Conservation (phyloP, 2,329 filamentous ascomycete genomes). For the Madurella fahalii region DNA sequence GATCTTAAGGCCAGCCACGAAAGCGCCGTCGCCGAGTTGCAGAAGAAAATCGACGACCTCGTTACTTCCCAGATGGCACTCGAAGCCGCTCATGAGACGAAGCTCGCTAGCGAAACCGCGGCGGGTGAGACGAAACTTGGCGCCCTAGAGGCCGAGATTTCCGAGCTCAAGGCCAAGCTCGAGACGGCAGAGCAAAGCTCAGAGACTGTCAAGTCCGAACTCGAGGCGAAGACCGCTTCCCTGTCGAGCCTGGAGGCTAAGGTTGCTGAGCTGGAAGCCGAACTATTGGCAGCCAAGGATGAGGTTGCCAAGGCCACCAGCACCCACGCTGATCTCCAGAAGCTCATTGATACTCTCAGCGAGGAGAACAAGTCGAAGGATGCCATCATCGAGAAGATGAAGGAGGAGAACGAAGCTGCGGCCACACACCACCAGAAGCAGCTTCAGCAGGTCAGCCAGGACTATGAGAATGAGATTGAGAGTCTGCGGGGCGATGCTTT, state of each 20-base stretch:
- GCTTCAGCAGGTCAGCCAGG: slow-evolving; percentile 54
- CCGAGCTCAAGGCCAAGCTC: slow-evolving; percentile 46
- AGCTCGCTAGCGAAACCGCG: slow-evolving; percentile 42
- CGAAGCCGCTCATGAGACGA: slow-evolving; percentile 43
- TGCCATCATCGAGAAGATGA: slow-evolving; percentile 46
- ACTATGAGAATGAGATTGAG: slow-evolving; percentile 63
- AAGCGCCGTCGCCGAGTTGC: slow-evolving; percentile 43
- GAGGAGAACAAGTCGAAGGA: slow-evolving; percentile 38
- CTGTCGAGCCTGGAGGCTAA: slow-evolving; percentile 38
- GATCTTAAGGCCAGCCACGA: slow-evolving; percentile 51
- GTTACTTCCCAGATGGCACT: slow-evolving; percentile 44
- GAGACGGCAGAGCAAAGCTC: slow-evolving; percentile 45
- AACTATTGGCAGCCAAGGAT: slow-evolving; percentile 44
- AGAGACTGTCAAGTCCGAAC: slow-evolving; percentile 39
- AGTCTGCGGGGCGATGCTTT: slow-evolving; percentile 59
- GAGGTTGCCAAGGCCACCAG: slow-evolving; percentile 42
- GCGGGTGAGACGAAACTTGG: slow-evolving; percentile 44
- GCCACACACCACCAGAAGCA: slow-evolving; percentile 52
- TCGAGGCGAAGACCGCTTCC: slow-evolving; percentile 41
- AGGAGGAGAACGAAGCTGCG: slow-evolving; percentile 42
- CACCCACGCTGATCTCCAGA: slow-evolving; percentile 45
- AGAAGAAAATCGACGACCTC: slow-evolving; percentile 53
- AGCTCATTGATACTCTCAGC: slow-evolving; percentile 44
- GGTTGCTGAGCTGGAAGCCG: slow-evolving; percentile 41
- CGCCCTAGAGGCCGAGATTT: slow-evolving; percentile 50